Evolutionary conservation across 78 protist genomes (phyloP).

Genomic region (Cavenderia fasciculata): DNA sequence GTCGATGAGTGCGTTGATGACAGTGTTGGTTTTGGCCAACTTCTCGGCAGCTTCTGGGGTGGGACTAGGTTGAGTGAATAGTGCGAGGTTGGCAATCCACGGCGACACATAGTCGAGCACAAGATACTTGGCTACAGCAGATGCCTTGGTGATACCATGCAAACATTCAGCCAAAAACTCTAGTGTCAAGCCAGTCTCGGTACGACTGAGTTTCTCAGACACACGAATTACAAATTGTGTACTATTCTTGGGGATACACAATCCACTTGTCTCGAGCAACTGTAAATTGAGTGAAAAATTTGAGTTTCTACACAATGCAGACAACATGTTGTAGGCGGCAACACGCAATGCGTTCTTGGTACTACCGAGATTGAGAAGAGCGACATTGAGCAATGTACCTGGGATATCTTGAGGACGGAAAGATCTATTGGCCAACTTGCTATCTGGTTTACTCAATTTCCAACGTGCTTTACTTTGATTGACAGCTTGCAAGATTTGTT

Average conservation of each 20-base stretch:
- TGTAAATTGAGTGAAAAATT: slow-evolving; percentile 39
- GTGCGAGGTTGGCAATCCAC: slow-evolving; percentile 77
- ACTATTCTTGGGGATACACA: slow-evolving; percentile 77
- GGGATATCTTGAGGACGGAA: slow-evolving; percentile 85
- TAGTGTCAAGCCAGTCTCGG: slow-evolving; percentile 64
- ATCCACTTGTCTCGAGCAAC: slow-evolving; percentile 74
- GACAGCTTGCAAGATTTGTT: slow-evolving; percentile 43
- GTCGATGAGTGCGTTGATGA: slow-evolving; percentile 52
- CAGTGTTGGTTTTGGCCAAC: not conserved
- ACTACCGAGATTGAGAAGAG: slow-evolving; percentile 78
- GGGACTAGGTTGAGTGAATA: slow-evolving; percentile 23
- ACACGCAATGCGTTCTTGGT: slow-evolving; percentile 63
- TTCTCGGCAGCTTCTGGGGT: not conserved
- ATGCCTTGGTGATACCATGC: slow-evolving; percentile 22
- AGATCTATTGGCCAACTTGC: not conserved
- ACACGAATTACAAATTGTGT: slow-evolving; percentile 68
- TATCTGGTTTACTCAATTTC: slow-evolving; percentile 51
- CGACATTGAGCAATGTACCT: slow-evolving; percentile 85
- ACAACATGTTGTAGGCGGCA: slow-evolving; percentile 79
- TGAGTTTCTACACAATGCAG: slow-evolving; percentile 59
- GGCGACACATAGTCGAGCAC: slow-evolving; percentile 82
- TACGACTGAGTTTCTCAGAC: slow-evolving; percentile 36
- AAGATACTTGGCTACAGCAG: slow-evolving; percentile 71
- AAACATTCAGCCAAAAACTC: slow-evolving; percentile 75
- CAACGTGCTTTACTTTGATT: slow-evolving; percentile 33